phyloP scores from a whole-genome alignment of 306 rosid genomes.

The Geum urbanum region DNA sequence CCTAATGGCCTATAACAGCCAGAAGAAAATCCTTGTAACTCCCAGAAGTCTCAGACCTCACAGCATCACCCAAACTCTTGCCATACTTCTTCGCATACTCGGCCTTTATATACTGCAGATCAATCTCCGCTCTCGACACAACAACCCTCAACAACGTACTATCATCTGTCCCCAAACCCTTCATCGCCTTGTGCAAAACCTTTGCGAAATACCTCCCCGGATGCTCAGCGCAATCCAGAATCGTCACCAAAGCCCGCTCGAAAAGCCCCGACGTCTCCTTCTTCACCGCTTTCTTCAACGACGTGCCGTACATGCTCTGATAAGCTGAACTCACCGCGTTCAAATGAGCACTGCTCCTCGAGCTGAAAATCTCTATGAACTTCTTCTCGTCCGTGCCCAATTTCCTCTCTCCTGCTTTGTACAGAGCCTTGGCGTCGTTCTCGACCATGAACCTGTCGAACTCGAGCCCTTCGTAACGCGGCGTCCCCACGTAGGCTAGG shows the following conservation, averaged over 20 bases:
- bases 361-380: constrained; percentile 57
- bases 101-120: constrained; percentile 69
- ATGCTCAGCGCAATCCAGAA: constrained; percentile 60
- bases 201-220: constrained; percentile 69
- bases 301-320: constrained; percentile 43
- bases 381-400: constrained; percentile 42
- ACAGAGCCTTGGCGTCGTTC: constrained; percentile 37
- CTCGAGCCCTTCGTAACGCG: constrained; percentile 74
- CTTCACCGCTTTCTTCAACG: constrained; percentile 69
- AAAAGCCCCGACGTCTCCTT: constrained; percentile 72
- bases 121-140: constrained; percentile 76
- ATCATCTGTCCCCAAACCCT: constrained; percentile 77
- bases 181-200: constrained; percentile 71
- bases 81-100: constrained; percentile 66
- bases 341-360: constrained; percentile 65
- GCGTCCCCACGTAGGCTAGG: constrained; percentile 55
- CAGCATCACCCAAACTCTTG: constrained; percentile 59
- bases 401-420: constrained; percentile 40
- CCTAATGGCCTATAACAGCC: constrained; percentile 52
- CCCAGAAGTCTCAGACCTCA: constrained; percentile 79
- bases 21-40: constrained; percentile 67
- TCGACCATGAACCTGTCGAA: constrained; percentile 44
- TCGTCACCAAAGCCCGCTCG: constrained; percentile 57
- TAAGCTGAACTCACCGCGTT: constrained; percentile 48
- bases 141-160: constrained; percentile 55